A percentile compares a stretch with the other conserved stretches of the same genome.
phyloP scores from a whole-genome alignment of 208 protist species.

The Sergeia podlipaevii region DNA sequence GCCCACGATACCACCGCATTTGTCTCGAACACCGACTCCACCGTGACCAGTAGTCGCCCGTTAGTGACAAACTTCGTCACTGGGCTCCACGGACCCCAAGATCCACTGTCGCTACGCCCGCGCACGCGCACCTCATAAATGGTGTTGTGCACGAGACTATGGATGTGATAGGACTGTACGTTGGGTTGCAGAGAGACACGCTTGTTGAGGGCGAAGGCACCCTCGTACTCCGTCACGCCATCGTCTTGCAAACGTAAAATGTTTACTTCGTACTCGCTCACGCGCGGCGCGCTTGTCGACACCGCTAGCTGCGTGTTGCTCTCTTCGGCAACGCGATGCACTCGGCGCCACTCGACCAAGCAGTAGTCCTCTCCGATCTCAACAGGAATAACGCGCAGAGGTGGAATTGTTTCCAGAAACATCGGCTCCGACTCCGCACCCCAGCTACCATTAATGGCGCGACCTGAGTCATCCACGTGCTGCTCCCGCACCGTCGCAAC shows the following conservation, averaged over 20 bases:
- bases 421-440: slow-evolving; percentile 49
- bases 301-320: not conserved
- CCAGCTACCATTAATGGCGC: slow-evolving; percentile 46
- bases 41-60: slow-evolving; percentile 63
- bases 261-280: slow-evolving; percentile 73
- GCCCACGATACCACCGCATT: slow-evolving; percentile 66
- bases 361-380: slow-evolving; percentile 92
- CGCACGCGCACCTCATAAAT: slow-evolving; percentile 85
- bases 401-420: slow-evolving; percentile 69
- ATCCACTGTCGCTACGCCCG: slow-evolving; percentile 55
- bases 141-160: slow-evolving; percentile 68
- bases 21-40: slow-evolving; percentile 77
- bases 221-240: slow-evolving; percentile 40
- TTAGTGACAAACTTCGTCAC: slow-evolving; percentile 80
- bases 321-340: slow-evolving; percentile 9
- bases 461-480: slow-evolving; percentile 50
- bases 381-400: slow-evolving; percentile 60
- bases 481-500: slow-evolving; percentile 80
- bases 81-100: slow-evolving; percentile 87
- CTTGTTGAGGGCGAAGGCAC: slow-evolving; percentile 55
- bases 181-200: slow-evolving; percentile 41
- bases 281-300: not conserved
- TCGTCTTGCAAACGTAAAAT: slow-evolving; percentile 47
- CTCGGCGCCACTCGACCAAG: slow-evolving; percentile 73
- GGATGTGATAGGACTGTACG: slow-evolving; percentile 47